Conservation (phyloP, 2,329 filamentous ascomycete genomes). For the Pseudonectria foliicola region DNA sequence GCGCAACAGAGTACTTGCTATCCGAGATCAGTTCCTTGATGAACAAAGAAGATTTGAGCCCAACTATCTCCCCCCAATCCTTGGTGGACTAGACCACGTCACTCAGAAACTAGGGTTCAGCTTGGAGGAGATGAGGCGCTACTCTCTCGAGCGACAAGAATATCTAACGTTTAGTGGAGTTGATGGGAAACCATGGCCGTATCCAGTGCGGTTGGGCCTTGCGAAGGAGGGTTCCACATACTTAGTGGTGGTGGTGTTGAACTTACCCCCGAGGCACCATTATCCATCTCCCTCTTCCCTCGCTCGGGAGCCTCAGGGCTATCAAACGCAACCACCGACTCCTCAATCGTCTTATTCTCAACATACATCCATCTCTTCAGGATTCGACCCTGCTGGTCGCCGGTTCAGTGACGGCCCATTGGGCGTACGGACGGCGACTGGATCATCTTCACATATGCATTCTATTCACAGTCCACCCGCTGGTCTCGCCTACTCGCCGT, state of each 20-base stretch:
- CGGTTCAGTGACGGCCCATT: constrained; percentile 30
- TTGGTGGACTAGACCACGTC: constrained; percentile 46
- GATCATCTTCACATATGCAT: constrained; percentile 24
- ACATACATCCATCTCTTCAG: constrained; percentile 38
- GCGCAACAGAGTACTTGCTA: constrained; percentile 41
- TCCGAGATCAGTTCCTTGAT: constrained; percentile 47
- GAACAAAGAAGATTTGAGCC: constrained; percentile 53
- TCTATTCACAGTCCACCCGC: constrained; percentile 24
- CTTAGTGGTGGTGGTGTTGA: constrained; percentile 49
- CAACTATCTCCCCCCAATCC: constrained; percentile 59
- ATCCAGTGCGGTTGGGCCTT: constrained; percentile 47
- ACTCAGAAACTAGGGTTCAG: constrained; percentile 49
- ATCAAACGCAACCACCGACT: constrained; percentile 28
- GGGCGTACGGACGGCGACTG: constrained; percentile 14
- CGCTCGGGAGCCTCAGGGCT: constrained; percentile 36
- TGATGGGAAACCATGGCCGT: constrained; percentile 45
- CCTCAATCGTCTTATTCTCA: constrained; percentile 32
- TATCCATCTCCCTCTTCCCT: constrained; percentile 41
- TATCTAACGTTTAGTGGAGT: constrained; percentile 45
- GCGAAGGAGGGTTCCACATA: constrained; percentile 56
- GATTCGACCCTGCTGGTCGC: constrained; percentile 39
- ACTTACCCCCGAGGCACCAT: constrained; percentile 28
- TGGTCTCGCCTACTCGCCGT: constrained; percentile 33
- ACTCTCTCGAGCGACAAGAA: constrained; percentile 46
- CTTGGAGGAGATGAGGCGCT: constrained; percentile 44